These are phyloP conservation scores for Komagataella pseudopastoris DNA, from an alignment of 805 yeast species.

Conservation along the genomic window DNA sequence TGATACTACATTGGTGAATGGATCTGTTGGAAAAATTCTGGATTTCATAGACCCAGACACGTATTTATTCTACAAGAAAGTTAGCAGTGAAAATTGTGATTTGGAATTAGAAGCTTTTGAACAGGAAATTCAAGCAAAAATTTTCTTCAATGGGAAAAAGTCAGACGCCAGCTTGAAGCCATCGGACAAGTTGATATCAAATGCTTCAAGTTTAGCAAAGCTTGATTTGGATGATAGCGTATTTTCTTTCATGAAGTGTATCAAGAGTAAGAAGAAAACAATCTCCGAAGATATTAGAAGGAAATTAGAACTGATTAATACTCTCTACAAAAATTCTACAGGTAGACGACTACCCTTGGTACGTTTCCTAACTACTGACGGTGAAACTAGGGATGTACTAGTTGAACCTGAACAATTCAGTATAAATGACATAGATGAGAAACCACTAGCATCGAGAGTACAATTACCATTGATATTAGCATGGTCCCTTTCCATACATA, in stretches of 20 bases:
- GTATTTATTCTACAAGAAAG: conserved; percentile 22
- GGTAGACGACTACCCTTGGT: conserved; percentile 59
- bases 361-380: conserved; percentile 58
- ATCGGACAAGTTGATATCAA: conserved; percentile 9
- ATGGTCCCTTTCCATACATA: conserved; percentile 79
- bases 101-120: conserved; percentile 8
- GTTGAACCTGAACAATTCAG: conserved; percentile 78
- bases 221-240: conserved; percentile 27
- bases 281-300: conserved; percentile 23
- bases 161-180: conserved; percentile 6
- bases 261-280: conserved; percentile 1
- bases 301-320: conserved; percentile 30
- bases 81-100: conserved; percentile 5
- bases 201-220: conserved; percentile 8
- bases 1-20: conserved; percentile 73
- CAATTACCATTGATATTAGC: conserved; percentile 65
- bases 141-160: conserved; percentile 5
- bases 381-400: conserved; percentile 58
- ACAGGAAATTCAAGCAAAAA: conserved; percentile 7
- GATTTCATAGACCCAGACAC: conserved; percentile 43
- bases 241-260: conserved; percentile 27
- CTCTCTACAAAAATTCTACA: conserved; percentile 28
- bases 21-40: conserved; percentile 71
- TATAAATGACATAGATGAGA: conserved; percentile 60
- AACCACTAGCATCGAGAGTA: conserved; percentile 50